Evolutionary conservation across 176 grass and related monocot species (phyloP).

Genomic region (Pontederia paniculata): DNA sequence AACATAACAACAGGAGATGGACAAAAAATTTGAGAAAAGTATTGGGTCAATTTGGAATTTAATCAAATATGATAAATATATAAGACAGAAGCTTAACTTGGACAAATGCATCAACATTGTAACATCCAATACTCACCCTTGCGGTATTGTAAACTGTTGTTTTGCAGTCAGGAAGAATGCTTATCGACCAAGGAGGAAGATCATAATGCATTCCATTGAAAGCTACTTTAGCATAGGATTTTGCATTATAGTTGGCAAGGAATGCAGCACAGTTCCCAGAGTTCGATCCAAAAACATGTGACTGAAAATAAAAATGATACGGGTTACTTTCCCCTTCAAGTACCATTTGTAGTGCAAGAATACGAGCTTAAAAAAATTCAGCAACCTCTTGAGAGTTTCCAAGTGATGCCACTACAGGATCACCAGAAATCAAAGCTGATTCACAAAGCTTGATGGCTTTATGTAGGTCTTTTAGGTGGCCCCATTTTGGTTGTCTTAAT

Average conservation of each 20-base stretch:
- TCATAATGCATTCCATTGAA: slow-evolving; percentile 87
- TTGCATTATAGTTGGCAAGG: slow-evolving; percentile 69
- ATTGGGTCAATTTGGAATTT: too few species aligned
- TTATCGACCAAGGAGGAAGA: slow-evolving; percentile 93
- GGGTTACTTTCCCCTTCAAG: slow-evolving; percentile 1
- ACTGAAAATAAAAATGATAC: slow-evolving; percentile 32
- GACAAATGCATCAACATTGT: neutral
- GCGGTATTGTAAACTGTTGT: slow-evolving; percentile 90
- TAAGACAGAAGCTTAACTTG: too few species aligned
- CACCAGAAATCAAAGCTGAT: slow-evolving; percentile 60
- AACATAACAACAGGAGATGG: too few species aligned
- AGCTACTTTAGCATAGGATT: slow-evolving; percentile 59
- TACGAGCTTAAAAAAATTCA: slow-evolving; percentile 3
- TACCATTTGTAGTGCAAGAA: slow-evolving; percentile 1
- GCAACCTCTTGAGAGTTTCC: slow-evolving; percentile 66
- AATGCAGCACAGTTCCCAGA: slow-evolving; percentile 77
- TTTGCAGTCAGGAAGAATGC: slow-evolving; percentile 92
- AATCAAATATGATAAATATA: too few species aligned
- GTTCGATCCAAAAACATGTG: slow-evolving; percentile 68
- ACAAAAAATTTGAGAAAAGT: too few species aligned
- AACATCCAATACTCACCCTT: slow-evolving; percentile 37
- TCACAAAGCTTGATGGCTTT: slow-evolving; percentile 91
- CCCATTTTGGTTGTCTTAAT: slow-evolving; percentile 96
- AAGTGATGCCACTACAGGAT: slow-evolving; percentile 61
- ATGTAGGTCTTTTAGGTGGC: slow-evolving; percentile 90